Evolutionary conservation across 202 grass and related monocot species (phyloP), one percentile per base, ranked within the genome.

Genomic region (Bolboschoenoplectus hybrid): DNA sequence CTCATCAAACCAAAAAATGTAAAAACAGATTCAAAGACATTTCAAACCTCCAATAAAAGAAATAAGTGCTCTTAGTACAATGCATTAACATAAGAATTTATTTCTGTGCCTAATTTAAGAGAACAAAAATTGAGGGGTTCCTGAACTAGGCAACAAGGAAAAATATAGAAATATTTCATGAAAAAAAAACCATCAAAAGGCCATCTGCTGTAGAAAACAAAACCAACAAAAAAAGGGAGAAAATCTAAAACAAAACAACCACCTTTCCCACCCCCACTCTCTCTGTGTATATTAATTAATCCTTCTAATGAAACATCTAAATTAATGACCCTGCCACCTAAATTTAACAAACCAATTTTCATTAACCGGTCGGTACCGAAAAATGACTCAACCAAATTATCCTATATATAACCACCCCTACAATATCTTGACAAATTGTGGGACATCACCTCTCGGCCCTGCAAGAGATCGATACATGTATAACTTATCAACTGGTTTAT

Each of bases 381-480:
- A 82, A 87, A 82, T 52, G 84, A 73, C 56, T 60, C 44, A 74
- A 88, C 52, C 71, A 46, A 41, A 61, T 80, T 80, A 61, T 80
- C 55, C 14, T 55, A 61, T 41, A 41, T n/a, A 41, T 11, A 85
- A 78, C 60, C 40, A n/a, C 26, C 3, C 50, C 88, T 81, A 96
- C 38, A 98, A 63, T 62, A 98, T 98, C 85, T 92, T 91, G 74
- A 98, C 97, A 81, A 92, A 98, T 56, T 76, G 74, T 16, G 93
- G 92, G 5, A 82, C 90, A 41, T 98, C 97, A 65, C 94, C 90
- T 83, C 97, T 90, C 44, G 93, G 91, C 9, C 93, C 97, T 7
- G 91, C 93, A 5, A 98, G 91, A 41, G 97, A 94, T 0, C 97
- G 97, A 74, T 98, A 98, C 93, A 98, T 92, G 89, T 98, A 98